These are phyloP conservation scores for Leccinum huronense DNA, from an alignment of 1,284 basidiomycete genomes.

Conservation along the genomic window DNA sequence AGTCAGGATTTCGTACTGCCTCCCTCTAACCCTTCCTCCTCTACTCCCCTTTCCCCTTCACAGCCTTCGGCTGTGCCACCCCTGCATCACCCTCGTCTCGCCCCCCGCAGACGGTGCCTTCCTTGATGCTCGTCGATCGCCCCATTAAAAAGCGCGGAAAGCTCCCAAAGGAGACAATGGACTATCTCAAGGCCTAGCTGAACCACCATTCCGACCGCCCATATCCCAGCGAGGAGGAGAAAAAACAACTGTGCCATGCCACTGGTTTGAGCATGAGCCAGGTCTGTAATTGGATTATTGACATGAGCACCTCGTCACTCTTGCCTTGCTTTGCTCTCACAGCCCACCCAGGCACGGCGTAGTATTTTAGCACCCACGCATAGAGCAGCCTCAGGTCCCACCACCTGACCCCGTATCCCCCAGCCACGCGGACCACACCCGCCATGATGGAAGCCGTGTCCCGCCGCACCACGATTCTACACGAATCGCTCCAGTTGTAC, in stretches of 20 bases:
- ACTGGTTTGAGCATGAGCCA: conserved; percentile 86
- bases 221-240: conserved; percentile 89
- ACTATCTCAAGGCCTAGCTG: conserved; percentile 88
- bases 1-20: conserved; percentile 36
- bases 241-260: conserved; percentile 81
- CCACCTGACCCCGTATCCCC: conserved; percentile 67
- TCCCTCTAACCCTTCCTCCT: conserved; percentile 24
- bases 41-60: conserved; percentile 25
- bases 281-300: conserved; percentile 91
- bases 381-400: conserved; percentile 66
- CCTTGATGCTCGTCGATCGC: conserved; percentile 65
- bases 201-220: conserved; percentile 87
- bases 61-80: conserved; percentile 37
- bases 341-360: conserved; percentile 59
- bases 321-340: conserved; percentile 11
- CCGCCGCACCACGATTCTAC: conserved; percentile 45
- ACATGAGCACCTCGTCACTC: conserved; percentile 49
- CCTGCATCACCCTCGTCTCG: conserved; percentile 46
- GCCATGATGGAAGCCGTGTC: conserved; percentile 41
- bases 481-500: conserved; percentile 66
- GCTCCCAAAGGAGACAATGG: conserved; percentile 86
- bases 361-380: conserved; percentile 79
- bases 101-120: conserved; percentile 49
- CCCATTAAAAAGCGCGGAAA: conserved; percentile 80
- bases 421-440: conserved; percentile 44